Evolutionary conservation across 2,329 filamentous ascomycete species (phyloP).

Genomic region (Monascus ruber): DNA sequence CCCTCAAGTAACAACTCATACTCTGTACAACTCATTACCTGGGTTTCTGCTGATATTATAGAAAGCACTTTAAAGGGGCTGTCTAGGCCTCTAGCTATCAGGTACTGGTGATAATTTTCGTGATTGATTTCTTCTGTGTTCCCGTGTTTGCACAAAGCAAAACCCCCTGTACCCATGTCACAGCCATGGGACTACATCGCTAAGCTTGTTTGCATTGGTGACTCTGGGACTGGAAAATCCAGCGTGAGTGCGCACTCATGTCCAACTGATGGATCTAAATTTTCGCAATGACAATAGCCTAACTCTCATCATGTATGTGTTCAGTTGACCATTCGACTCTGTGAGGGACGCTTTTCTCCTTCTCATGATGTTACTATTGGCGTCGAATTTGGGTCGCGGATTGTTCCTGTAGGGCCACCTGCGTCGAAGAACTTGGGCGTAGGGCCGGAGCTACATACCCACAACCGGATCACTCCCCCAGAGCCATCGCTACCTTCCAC

Average conservation of each 20-base stretch:
- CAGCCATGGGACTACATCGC: slow-evolving; percentile 94
- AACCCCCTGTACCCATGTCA: slow-evolving; percentile 27
- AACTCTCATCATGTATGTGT: neutral
- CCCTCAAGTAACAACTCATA: too few relatives aligned
- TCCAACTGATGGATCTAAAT: too few relatives aligned
- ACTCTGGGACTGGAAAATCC: slow-evolving; percentile 92
- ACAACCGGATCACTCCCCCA: slow-evolving; percentile 1
- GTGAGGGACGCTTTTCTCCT: slow-evolving; percentile 87
- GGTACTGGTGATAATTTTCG: too few relatives aligned
- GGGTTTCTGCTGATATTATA: too few relatives aligned
- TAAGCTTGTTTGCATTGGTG: slow-evolving; percentile 95
- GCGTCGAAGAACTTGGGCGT: slow-evolving; percentile 50
- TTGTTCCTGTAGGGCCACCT: slow-evolving; percentile 80
- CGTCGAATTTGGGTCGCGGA: slow-evolving; percentile 88
- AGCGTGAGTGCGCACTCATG: slow-evolving; percentile 36
- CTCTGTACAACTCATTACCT: too few relatives aligned
- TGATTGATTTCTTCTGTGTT: neutral
- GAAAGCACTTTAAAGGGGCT: too few relatives aligned
- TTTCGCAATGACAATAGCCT: too few relatives aligned
- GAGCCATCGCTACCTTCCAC: slow-evolving; percentile 5
- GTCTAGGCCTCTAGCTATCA: too few relatives aligned
- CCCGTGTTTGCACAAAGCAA: neutral
- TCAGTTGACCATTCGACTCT: slow-evolving; percentile 83
- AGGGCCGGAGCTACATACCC: slow-evolving; percentile 28
- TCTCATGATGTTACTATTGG: slow-evolving; percentile 97